Evolutionary conservation across 371 early-diverging fungal species (phyloP), one percentile per base, ranked within the genome.

Genomic region (Mucor saturninus): DNA sequence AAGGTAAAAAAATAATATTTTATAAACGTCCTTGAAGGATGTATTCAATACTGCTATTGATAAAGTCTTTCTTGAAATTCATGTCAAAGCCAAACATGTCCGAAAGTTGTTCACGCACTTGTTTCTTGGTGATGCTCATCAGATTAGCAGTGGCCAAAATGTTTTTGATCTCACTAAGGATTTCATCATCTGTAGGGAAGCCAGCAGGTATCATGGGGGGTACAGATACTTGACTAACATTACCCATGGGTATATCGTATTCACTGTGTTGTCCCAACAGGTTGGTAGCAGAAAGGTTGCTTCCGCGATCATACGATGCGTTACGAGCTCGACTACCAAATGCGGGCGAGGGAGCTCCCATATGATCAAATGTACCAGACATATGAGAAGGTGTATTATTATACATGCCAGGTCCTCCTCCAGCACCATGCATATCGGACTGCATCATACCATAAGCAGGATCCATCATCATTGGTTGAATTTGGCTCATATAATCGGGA

Each of bases 31-130:
- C 77, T 61, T 79, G 79, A 45, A 84, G 65, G 45, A 85, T 74
- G 11, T 78, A 67, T 69, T 95, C 95, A 59, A 97, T 95, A 57
- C 86, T 86, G 45, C 81, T 78, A 71, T 96, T 91, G 67, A 96
- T 95, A 67, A 87, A 94, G 46, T 95, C 94, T 71, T 93, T 94
- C 70, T 88, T 81, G 2, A 83, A 72, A 10, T 80, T 82, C 80
- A 97, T 75, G 56, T 96, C 95, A 29, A 90, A 83, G 4, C 90
- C 91, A 74, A 93, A 96, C 52, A 85, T 78, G 9, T 75, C 63
- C 13, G 84, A 75, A 52, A 97, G 71, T 66, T 91, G 86, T 64
- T 93, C 90, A 15, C 97, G 79, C n/a, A 97, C 95, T 74, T 87
- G 86, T 9, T 68, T 93, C 80, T 93, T 92, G 32, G 92, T 90